Base-by-base conservation (phyloP, 352 stramenopile genomes). In the Phytophthora pini region DNA sequence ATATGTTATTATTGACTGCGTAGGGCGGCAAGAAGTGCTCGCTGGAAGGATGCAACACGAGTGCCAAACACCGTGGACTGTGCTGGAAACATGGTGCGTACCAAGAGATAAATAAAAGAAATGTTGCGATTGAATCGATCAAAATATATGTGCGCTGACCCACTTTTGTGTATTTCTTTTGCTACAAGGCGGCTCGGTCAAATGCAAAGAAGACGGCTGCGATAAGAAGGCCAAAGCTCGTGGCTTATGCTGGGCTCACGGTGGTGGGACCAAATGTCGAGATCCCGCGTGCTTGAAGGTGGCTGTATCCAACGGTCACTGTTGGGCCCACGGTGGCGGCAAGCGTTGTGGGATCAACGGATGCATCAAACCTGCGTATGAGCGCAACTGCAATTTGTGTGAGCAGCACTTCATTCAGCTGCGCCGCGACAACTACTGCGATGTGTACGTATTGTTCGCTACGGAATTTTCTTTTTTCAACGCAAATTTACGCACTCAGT, bases 21-120 rank as follows among this genome's bases (percentile, higher is more conserved):
- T 51, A 86, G 76, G 76, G 79, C 0, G 79, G 79, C 29, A 88
- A 88, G 70, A 69, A 77, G 24, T 88, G 79, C 36, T 68, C 60
- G 0, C 31, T 68, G 15, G 58, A 76, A 51, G 75, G 60, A 29
- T 85, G 79, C 64, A 70, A 70, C 29, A 74, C 70, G 29, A 75
- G 76, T 13, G 79, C 79, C n/a, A 75, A 88, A 52, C 78, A 85
- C 63, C 71, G 69, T 40, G 76, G 79, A 22, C 65, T 85, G 3
- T 71, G 63, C 56, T 71, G 63, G 63, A 71, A 71, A 40, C 56
- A 71, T 22, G 56, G 74, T 34, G 77, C 60, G 43, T 84, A 74
- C 61, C 17, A 20, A 20, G 17, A 20, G 17, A 20, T 20, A 20
- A 20, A 20, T 20, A 20, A 20, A 20, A 20, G 17, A 20, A 31